phyloP scores from a whole-genome alignment of 768 basidiomycete genomes.

The Pisolithus sp. region DNA sequence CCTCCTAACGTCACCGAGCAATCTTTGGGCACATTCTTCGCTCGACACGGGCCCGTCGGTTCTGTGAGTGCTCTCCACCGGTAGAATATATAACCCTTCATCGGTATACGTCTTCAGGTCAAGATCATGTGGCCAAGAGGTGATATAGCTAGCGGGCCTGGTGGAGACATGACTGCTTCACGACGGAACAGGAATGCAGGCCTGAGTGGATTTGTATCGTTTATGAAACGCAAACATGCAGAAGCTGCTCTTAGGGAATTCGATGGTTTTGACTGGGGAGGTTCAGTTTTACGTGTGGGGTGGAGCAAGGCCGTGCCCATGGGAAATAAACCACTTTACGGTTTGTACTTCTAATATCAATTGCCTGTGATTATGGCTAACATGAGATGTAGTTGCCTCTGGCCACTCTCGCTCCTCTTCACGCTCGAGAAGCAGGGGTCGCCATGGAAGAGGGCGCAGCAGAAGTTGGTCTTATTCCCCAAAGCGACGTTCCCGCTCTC shows the following conservation, averaged over 20 bases:
- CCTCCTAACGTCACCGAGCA: slow-evolving; percentile 84
- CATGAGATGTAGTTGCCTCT: slow-evolving; percentile 11
- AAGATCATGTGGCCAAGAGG: slow-evolving; percentile 99
- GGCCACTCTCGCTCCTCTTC: slow-evolving; percentile 31
- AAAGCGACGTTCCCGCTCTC: slow-evolving; percentile 31
- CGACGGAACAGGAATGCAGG: slow-evolving; percentile 68
- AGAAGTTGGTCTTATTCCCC: slow-evolving; percentile 22
- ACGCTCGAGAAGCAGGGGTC: slow-evolving; percentile 25
- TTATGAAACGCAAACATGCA: slow-evolving; percentile 89
- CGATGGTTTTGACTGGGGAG: slow-evolving; percentile 95
- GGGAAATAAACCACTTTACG: slow-evolving; percentile 72
- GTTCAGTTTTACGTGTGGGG: slow-evolving; percentile 77
- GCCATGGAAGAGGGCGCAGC: slow-evolving; percentile 17
- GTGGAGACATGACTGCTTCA: slow-evolving; percentile 67
- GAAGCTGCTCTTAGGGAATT: slow-evolving; percentile 83
- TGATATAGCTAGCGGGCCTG: slow-evolving; percentile 61
- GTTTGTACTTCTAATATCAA: slow-evolving; percentile 35
- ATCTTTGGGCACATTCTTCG: slow-evolving; percentile 84
- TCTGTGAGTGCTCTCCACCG: slow-evolving; percentile 48
- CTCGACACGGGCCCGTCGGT: slow-evolving; percentile 86
- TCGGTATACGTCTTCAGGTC: slow-evolving; percentile 42
- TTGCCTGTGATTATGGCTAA: not conserved
- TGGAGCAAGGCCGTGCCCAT: slow-evolving; percentile 98
- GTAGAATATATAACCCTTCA: not conserved
- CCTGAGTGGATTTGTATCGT: slow-evolving; percentile 94